These are phyloP conservation scores for Puccinia hordei DNA, from an alignment of 1,284 basidiomycete genomes.

Conservation along the genomic window DNA sequence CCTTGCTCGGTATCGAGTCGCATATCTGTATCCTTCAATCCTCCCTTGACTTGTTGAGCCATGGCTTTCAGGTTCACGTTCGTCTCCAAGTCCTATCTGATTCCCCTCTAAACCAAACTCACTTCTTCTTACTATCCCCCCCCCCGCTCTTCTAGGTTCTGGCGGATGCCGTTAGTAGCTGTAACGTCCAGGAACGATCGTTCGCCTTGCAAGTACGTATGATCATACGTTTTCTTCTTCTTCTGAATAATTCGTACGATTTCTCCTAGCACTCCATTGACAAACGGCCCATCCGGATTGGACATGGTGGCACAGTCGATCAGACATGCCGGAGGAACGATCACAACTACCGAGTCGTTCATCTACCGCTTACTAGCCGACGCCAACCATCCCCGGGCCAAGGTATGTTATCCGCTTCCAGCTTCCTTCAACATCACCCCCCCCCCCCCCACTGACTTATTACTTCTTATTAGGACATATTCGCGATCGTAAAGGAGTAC, in stretches of 20 bases:
- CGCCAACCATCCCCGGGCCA: constrained; percentile 27
- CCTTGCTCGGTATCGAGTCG: constrained; percentile 52
- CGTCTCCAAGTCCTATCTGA: background rate
- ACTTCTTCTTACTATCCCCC: too few species aligned
- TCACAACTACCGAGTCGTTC: constrained; percentile 26
- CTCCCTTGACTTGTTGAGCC: constrained; percentile 55
- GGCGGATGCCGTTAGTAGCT: constrained; percentile 57
- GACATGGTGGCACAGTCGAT: background rate
- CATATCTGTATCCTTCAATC: constrained; percentile 58
- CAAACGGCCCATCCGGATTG: too few species aligned
- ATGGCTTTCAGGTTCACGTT: constrained; percentile 55
- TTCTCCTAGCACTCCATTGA: too few species aligned
- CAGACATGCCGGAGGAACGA: background rate
- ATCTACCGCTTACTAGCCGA: constrained; percentile 10
- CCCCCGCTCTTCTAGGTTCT: constrained; percentile 50
- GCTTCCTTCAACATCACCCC: background rate
- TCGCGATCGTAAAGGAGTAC: constrained; percentile 25
- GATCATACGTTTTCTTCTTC: background rate
- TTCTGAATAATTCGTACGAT: too few species aligned
- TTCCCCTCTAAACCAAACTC: background rate
- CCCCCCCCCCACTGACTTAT: background rate
- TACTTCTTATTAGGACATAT: constrained; percentile 1
- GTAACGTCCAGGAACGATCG: constrained; percentile 56
- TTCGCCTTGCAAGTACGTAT: constrained; percentile 55
- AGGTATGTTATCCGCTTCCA: background rate